A percentile compares a stretch with the other conserved stretches of the same genome.
phyloP scores from a whole-genome alignment of 1,284 basidiomycete genomes.

The Heliocybe sulcata region DNA sequence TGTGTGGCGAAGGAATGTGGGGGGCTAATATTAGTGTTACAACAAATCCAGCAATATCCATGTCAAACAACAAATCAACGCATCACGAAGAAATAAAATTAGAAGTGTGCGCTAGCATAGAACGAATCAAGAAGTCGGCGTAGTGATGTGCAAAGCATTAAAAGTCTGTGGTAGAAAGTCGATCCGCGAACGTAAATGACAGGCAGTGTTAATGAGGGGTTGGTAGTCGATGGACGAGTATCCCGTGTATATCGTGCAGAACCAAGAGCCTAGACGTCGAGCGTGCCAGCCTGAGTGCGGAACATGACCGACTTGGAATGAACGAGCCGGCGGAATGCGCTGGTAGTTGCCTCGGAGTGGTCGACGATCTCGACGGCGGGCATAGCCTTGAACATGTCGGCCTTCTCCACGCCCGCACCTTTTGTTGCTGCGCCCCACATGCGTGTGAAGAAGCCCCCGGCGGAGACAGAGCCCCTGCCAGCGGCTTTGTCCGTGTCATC shows the following conservation, averaged over 20 bases:
- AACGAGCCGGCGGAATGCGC: slow-evolving; percentile 21
- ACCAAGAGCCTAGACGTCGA: not conserved
- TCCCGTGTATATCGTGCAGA: not conserved
- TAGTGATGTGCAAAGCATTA: not conserved
- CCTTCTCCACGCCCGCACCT: slow-evolving; percentile 29
- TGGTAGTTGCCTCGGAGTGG: slow-evolving; percentile 22
- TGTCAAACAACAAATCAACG: not conserved
- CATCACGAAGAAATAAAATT: not conserved
- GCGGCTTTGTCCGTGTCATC: slow-evolving; percentile 24
- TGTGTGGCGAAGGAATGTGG: no score
- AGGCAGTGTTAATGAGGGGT: not conserved
- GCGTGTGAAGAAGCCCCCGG: slow-evolving; percentile 50
- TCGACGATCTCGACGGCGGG: slow-evolving; percentile 18
- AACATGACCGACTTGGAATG: slow-evolving; percentile 2
- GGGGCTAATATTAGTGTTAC: not conserved
- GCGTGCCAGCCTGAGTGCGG: not conserved
- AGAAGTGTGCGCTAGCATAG: not conserved
- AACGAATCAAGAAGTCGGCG: not conserved
- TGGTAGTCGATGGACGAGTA: not conserved
- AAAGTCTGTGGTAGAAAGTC: not conserved
- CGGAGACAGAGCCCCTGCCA: slow-evolving; percentile 13
- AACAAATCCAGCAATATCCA: not conserved
- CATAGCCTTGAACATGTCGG: slow-evolving; percentile 19
- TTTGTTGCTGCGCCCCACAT: slow-evolving; percentile 58
- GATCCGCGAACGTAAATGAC: not conserved